Evolutionary conservation across 2,329 filamentous ascomycete species (phyloP).

Genomic region (Penicillium sp.): DNA sequence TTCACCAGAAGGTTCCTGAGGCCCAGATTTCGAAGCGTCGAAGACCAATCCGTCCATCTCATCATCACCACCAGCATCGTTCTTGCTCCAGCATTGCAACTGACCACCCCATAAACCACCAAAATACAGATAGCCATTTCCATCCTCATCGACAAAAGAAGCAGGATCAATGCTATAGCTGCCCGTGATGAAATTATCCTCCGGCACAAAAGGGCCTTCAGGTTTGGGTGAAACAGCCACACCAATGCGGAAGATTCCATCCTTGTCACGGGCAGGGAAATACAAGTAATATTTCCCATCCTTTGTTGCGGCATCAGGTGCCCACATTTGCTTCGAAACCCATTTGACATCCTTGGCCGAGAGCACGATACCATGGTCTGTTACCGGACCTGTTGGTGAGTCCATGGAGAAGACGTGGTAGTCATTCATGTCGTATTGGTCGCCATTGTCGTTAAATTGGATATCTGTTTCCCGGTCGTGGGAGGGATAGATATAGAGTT

Average conservation of each 20-base stretch:
- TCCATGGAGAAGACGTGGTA: conserved; percentile 75
- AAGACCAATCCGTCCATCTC: conserved; percentile 47
- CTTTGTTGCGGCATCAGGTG: conserved; percentile 70
- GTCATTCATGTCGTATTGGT: conserved; percentile 82
- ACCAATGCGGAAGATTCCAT: conserved; percentile 71
- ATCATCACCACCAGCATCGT: neutral
- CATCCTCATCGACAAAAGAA: conserved; percentile 69
- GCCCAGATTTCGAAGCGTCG: conserved; percentile 55
- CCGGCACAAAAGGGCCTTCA: conserved; percentile 68
- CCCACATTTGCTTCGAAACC: conserved; percentile 79
- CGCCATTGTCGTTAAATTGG: conserved; percentile 77
- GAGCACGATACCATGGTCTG: conserved; percentile 72
- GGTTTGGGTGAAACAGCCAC: conserved; percentile 66
- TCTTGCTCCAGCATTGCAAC: conserved; percentile 66
- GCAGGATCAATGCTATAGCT: conserved; percentile 78
- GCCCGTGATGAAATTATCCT: conserved; percentile 64
- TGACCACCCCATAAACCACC: conserved; percentile 81
- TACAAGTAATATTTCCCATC: conserved; percentile 74
- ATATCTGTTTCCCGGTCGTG: conserved; percentile 77
- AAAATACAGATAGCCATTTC: conserved; percentile 68
- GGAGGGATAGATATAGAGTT: conserved; percentile 77
- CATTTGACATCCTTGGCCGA: conserved; percentile 67
- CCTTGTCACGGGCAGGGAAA: conserved; percentile 72
- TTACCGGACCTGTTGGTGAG: conserved; percentile 58
- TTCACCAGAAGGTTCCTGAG: conserved; percentile 59